Evolutionary conservation across 164 flowering plant genomes (phyloP), one percentile per base, ranked within the genome.

Genomic region (Litsea cubeba): DNA sequence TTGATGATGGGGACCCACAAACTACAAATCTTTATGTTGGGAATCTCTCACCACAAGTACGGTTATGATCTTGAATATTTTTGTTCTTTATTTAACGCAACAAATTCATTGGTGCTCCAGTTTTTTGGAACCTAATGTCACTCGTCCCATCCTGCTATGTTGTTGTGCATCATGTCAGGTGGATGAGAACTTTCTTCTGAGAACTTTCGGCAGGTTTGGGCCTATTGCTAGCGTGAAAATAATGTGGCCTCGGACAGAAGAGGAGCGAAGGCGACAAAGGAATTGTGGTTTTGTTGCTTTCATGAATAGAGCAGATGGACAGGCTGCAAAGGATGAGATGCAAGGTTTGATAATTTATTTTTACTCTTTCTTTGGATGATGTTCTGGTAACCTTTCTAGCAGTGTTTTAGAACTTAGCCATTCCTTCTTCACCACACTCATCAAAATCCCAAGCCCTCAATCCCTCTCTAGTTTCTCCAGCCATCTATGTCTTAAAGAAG

Each of bases 161-260:
- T 69, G 46, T 18, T 57, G 50, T 54, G 50, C 49, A 28, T 49
- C 66, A 51, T 81, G 71, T 25, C 76, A 94, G 99, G 98, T 94
- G 72, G 99, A 96, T 83, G 99, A 96, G 78, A 96, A 89, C 86
- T 96, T 96, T 75, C 99, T 96, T 74, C 77, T 96, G 74, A 88
- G 97, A 65, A 94, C 99, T 49, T 96, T 96, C 82, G 98, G 99
- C 79, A 87, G 99, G 86, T 96, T 96, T 85, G 99, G 99, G 26
- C 99, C 97, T 30, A 92, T 96, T 78, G 99, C 99, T 74, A 96
- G 99, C 80, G 99, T 96, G 35, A 96, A 96, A 78, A 96, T 96
- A 78, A 96, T 96, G 99, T 96, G 99, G 99, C 99, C 99, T 65
- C 88, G 99, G 75, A 94, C 99, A 65, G 99, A 96, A 75, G 99